Base-by-base conservation (phyloP, 1,284 basidiomycete genomes). In the Malassezia restricta region DNA sequence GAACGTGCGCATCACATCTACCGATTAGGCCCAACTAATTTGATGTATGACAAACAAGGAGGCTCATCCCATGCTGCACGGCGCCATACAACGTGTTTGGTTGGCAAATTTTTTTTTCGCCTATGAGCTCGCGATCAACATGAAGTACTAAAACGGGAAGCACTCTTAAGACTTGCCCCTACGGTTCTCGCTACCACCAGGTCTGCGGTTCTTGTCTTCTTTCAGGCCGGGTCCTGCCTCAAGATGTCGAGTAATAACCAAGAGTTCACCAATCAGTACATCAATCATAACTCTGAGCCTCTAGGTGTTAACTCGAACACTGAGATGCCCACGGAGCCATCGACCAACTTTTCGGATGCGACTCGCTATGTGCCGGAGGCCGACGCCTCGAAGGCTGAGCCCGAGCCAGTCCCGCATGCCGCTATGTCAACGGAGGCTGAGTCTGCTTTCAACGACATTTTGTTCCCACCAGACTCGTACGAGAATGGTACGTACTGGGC, bases 401-500 rank as follows among this genome's bases (percentile, higher is more conserved):
- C 8, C 2, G 20, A 46, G 3, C 24, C 43, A 7, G 8, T 32
- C 9, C 11, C 2, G 11, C 15, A n/a, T 11, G 14, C 17, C 17
- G 28, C 8, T 20, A 40, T 56, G 41, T 40, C 54, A 27, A 29
- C 49, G 8, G 54, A 51, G 30, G 54, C 35, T 8, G 45, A 51
- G 41, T n/a, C 27, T 12, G 50, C 61, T 8, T 63, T 71, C 56
- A 59, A 67, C 46, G 57, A 60, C 33, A 60, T 67, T 14, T 57
- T 71, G 47, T 70, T 57, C 57, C 68, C 68, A 8, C 42, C 59
- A 38, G 68, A 71, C 57, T 65, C 60, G 35, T 71, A 68, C 59
- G 6, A 14, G 12, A 60, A 68, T 47, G 63, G 62, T 37, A 62
- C 57, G 27, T 75, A 76, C 66, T 76, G 74, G 74, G 74, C 73